These are phyloP conservation scores for Amanita fuliginea DNA, from an alignment of 768 basidiomycete genomes.

Conservation along the genomic window DNA sequence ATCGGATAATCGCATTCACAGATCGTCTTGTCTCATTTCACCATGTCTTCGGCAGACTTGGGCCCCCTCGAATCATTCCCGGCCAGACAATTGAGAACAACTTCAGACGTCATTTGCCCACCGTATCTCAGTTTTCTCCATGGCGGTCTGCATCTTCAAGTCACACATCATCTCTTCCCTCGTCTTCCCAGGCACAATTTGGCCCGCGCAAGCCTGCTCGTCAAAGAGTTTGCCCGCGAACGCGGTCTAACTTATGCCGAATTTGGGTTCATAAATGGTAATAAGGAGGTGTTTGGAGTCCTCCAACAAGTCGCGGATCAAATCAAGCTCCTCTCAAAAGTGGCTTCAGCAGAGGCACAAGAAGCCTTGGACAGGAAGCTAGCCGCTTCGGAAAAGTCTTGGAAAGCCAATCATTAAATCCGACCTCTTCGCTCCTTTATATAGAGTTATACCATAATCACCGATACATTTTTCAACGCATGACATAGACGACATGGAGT, in stretches of 20 bases:
- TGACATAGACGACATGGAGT: constrained; percentile 27
- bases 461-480: constrained; percentile 19
- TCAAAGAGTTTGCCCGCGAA: constrained; percentile 82
- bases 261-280: constrained; percentile 84
- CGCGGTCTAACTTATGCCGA: constrained; percentile 82
- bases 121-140: constrained; percentile 81
- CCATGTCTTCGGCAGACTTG: constrained; percentile 86
- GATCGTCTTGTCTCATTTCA: constrained; percentile 97
- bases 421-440: not conserved
- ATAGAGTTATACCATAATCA: not conserved
- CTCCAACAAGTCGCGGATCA: constrained; percentile 82
- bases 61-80: constrained; percentile 89
- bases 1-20: constrained; percentile 14
- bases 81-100: constrained; percentile 93
- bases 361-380: constrained; percentile 40
- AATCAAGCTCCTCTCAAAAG: constrained; percentile 68
- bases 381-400: not conserved
- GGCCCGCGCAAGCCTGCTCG: constrained; percentile 66
- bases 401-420: not conserved
- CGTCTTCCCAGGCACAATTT: constrained; percentile 92
- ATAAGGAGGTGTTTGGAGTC: constrained; percentile 73
- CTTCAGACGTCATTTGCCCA: constrained; percentile 88
- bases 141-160: constrained; percentile 95
- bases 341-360: constrained; percentile 65
- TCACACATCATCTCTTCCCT: constrained; percentile 96